Evolutionary conservation across 768 basidiomycete genomes (phyloP).

Genomic region (Leccinum rimulosum): DNA sequence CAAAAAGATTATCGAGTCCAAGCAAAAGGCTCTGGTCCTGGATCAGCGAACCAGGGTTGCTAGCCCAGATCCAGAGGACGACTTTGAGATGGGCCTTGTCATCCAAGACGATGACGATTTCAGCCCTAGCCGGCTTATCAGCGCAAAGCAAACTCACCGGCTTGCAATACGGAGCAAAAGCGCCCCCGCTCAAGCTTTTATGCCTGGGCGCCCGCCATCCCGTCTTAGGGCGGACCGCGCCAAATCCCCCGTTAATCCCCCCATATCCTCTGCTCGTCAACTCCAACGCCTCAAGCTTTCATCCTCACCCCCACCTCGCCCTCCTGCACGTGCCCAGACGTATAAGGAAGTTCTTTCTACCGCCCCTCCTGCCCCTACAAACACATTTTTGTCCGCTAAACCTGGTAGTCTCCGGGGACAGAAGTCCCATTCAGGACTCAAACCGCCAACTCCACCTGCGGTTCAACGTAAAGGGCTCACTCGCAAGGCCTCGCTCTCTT

Average conservation of each 20-base stretch:
- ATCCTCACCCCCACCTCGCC: conserved; percentile 64
- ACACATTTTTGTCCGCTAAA: conserved; percentile 63
- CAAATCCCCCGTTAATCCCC: conserved; percentile 70
- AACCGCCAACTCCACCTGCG: conserved; percentile 69
- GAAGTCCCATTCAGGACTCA: conserved; percentile 81
- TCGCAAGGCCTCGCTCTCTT: conserved; percentile 79
- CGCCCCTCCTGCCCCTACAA: conserved; percentile 46
- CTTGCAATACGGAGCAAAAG: conserved; percentile 56
- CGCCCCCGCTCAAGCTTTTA: conserved; percentile 48
- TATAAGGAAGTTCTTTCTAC: conserved; percentile 56
- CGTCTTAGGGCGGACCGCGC: conserved; percentile 60
- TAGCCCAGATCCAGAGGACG: conserved; percentile 71
- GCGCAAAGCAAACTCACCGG: conserved; percentile 43
- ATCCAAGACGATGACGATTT: conserved; percentile 83
- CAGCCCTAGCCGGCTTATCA: conserved; percentile 70
- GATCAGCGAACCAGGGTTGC: conserved; percentile 52
- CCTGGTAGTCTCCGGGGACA: conserved; percentile 76
- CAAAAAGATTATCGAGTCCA: conserved; percentile 49
- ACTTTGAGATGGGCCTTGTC: conserved; percentile 82
- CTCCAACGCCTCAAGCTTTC: conserved; percentile 65
- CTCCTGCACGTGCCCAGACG: conserved; percentile 51
- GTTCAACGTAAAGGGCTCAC: conserved; percentile 55
- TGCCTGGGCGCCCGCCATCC: conserved; percentile 61
- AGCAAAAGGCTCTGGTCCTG: conserved; percentile 54
- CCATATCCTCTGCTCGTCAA: conserved; percentile 66